Base-by-base conservation (phyloP, 768 basidiomycete genomes). In the Suillus subaureus region DNA sequence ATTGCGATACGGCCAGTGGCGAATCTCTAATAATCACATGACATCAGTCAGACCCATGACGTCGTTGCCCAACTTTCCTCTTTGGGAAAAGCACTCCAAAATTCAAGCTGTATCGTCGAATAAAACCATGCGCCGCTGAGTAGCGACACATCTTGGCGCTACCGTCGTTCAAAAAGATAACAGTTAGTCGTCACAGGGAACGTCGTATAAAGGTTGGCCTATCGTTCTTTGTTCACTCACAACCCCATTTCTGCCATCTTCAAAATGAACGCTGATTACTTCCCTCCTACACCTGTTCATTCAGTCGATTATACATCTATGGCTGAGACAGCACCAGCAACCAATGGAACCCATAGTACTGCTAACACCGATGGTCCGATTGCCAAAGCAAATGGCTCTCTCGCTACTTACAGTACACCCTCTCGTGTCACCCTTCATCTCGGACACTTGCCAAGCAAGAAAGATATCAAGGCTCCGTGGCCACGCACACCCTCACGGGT, bases 401-500 rank as follows among this genome's bases (percentile, higher is more conserved):
- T 65, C 23, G 62, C 65, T 3, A 39, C 72, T 16, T 66, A 75
- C 4, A 67, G 70, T 4, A 81, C 81, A 4, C 87, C 89, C 1
- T 81, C 87, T 15, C 84, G 84, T 56, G 87, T 92, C 63, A 89
- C 89, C 57, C 85, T 92, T 37, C 87, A 88, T 61, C 85, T 92
- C 35, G 91, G 89, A 1, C 89, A 92, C 74, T 79, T 92, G 35
- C 91, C 91, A 0, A 85, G 84, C 68, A 91, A 91, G 78, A 89
- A 86, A 71, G 82, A 89, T 62, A 88, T 92, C 70, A 88, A 87
- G 69, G 85, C 88, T 0, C 83, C 86, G 18, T 92, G 89, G 86
- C 91, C 91, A 3, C 82, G 89, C 26, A 90, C 91, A 0, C 91
- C 91, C 3, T 91, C 89, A 13, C 82, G 89, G 70, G 90, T 87